Percentiles rank a stretch among this genome's conserved stretches.
phyloP scores from a whole-genome alignment of 2,329 filamentous ascomycete species.

The Lachnum nothofagi region DNA sequence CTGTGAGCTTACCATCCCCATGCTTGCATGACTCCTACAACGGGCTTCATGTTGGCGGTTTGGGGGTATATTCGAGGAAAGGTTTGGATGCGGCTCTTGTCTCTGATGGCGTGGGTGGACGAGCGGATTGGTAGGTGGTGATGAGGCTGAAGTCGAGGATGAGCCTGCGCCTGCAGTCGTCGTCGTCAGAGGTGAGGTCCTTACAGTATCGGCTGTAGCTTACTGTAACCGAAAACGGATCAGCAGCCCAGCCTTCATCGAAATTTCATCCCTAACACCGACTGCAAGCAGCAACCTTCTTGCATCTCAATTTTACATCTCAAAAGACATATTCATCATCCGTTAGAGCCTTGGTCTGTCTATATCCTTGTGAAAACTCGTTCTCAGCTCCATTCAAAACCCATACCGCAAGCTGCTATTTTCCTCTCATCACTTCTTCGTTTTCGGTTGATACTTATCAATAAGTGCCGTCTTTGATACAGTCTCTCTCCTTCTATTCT shows the following conservation, averaged over 20 bases:
- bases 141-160: slow-evolving; percentile 5
- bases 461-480: too few relatives aligned
- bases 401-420: too few relatives aligned
- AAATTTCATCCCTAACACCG: too few relatives aligned
- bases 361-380: too few relatives aligned
- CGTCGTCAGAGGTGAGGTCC: neutral
- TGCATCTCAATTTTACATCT: too few relatives aligned
- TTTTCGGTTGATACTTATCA: too few relatives aligned
- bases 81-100: neutral
- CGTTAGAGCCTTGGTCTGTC: too few relatives aligned
- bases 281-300: too few relatives aligned
- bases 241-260: neutral
- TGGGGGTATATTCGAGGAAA: neutral
- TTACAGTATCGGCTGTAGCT: neutral
- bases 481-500: too few relatives aligned
- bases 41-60: slow-evolving; percentile 70
- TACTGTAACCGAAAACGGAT: neutral
- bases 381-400: too few relatives aligned
- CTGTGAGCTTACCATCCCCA: slow-evolving; percentile 75
- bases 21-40: slow-evolving; percentile 86
- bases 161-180: neutral
- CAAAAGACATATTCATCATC: too few relatives aligned
- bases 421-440: too few relatives aligned
- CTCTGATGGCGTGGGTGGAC: neutral
- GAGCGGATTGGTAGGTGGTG: neutral